These are phyloP conservation scores for Aspergillus neoniger DNA, from an alignment of 2,329 filamentous ascomycete genomes.

Conservation along the genomic window DNA sequence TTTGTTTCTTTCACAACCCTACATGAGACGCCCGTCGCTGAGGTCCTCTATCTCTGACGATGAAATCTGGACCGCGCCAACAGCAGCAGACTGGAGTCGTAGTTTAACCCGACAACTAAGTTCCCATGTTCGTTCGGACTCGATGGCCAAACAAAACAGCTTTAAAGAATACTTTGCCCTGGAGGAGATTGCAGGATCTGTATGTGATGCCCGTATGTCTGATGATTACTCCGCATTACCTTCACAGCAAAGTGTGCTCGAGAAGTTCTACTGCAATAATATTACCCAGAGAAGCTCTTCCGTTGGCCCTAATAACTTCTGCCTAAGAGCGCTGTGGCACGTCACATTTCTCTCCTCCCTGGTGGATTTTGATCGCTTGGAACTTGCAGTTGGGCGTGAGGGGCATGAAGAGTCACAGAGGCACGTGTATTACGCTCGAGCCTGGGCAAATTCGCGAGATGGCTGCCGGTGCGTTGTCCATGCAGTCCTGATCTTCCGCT, in stretches of 20 bases:
- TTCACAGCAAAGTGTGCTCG: neutral
- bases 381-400: slow-evolving; percentile 28
- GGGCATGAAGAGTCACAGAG: slow-evolving; percentile 22
- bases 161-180: slow-evolving; percentile 24
- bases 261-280: slow-evolving; percentile 11
- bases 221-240: slow-evolving; percentile 14
- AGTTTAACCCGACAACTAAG: neutral
- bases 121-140: neutral
- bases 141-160: neutral
- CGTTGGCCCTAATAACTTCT: slow-evolving; percentile 19
- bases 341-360: slow-evolving; percentile 27
- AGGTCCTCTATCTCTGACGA: slow-evolving; percentile 9
- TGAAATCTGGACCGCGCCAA: slow-evolving; percentile 17
- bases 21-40: neutral
- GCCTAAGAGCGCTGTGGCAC: slow-evolving; percentile 32
- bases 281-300: slow-evolving; percentile 13
- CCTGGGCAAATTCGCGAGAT: slow-evolving; percentile 28
- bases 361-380: slow-evolving; percentile 30
- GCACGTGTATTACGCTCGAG: slow-evolving; percentile 13
- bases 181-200: slow-evolving; percentile 23
- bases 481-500: slow-evolving; percentile 24
- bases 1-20: slow-evolving; percentile 22
- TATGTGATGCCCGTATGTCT: neutral
- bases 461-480: slow-evolving; percentile 26
- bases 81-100: slow-evolving; percentile 13